A percentile compares a stretch with the other conserved stretches of the same genome.
phyloP scores from a whole-genome alignment of 2,329 filamentous ascomycete genomes.

The Beauveria rudraprayagi region DNA sequence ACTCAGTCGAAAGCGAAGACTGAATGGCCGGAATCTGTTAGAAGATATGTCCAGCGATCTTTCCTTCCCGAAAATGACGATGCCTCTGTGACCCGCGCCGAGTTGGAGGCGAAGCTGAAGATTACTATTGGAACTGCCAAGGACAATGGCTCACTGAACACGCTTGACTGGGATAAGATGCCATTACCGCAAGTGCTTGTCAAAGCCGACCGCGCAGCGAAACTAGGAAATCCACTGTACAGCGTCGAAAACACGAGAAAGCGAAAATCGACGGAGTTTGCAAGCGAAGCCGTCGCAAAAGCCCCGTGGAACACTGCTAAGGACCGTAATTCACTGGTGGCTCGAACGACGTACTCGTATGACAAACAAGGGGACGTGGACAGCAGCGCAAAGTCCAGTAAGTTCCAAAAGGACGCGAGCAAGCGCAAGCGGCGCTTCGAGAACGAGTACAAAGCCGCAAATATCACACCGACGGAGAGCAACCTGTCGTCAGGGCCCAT shows the following conservation, averaged over 20 bases:
- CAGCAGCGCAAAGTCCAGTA: slow-evolving; percentile 59
- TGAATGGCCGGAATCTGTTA: slow-evolving; percentile 75
- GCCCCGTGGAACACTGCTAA: slow-evolving; percentile 73
- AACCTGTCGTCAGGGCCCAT: slow-evolving; percentile 60
- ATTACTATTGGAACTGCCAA: slow-evolving; percentile 76
- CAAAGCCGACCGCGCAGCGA: slow-evolving; percentile 55
- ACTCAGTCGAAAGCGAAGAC: slow-evolving; percentile 50
- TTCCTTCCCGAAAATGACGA: slow-evolving; percentile 69
- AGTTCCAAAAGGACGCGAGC: slow-evolving; percentile 85
- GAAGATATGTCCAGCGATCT: slow-evolving; percentile 80
- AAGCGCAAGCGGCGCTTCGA: slow-evolving; percentile 86
- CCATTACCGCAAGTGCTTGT: slow-evolving; percentile 82
- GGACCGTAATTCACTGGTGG: slow-evolving; percentile 51
- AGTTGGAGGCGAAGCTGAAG: slow-evolving; percentile 81
- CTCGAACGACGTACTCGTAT: slow-evolving; percentile 60
- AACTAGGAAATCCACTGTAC: slow-evolving; percentile 31
- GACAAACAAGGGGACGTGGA: slow-evolving; percentile 36
- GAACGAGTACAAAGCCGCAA: slow-evolving; percentile 49
- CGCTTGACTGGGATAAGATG: slow-evolving; percentile 74
- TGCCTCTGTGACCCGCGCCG: slow-evolving; percentile 50
- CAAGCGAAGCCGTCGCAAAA: slow-evolving; percentile 44
- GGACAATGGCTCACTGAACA: slow-evolving; percentile 61
- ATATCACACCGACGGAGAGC: slow-evolving; percentile 49
- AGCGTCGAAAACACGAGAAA: slow-evolving; percentile 53
- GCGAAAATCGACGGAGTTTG: slow-evolving; percentile 67